A percentile compares a stretch with the other conserved stretches of the same genome.
These are phyloP conservation scores for Zalaria sp. DNA, from an alignment of 2,329 filamentous ascomycete genomes.

Conservation along the genomic window DNA sequence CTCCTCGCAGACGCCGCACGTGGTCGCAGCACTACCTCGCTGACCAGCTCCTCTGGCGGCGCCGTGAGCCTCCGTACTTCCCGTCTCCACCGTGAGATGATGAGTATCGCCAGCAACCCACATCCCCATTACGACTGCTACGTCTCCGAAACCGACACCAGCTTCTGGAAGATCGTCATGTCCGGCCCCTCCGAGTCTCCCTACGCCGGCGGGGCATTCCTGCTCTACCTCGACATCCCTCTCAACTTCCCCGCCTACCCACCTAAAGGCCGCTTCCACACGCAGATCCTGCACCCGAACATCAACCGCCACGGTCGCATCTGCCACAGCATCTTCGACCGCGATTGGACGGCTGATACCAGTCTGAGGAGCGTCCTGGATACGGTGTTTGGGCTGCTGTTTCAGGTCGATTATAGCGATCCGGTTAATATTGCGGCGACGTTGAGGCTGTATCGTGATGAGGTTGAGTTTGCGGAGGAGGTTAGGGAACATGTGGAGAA, in stretches of 20 bases:
- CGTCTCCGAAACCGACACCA: slow-evolving; percentile 23
- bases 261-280: slow-evolving; percentile 22
- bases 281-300: slow-evolving; percentile 24
- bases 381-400: slow-evolving; percentile 19
- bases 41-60: slow-evolving; percentile 2
- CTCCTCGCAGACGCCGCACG: slow-evolving; percentile 8
- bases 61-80: slow-evolving; percentile 13
- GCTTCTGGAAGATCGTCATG: slow-evolving; percentile 27
- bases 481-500: slow-evolving; percentile 14
- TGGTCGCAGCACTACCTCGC: neutral
- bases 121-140: slow-evolving; percentile 25
- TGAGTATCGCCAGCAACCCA: slow-evolving; percentile 14
- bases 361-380: slow-evolving; percentile 18
- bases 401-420: slow-evolving; percentile 18
- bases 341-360: slow-evolving; percentile 23
- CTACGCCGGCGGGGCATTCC: slow-evolving; percentile 19
- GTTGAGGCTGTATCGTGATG: slow-evolving; percentile 19
- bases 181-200: slow-evolving; percentile 17
- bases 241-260: slow-evolving; percentile 21
- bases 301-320: slow-evolving; percentile 23
- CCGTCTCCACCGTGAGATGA: slow-evolving; percentile 20
- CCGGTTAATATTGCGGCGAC: slow-evolving; percentile 19
- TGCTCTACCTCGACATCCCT: slow-evolving; percentile 22
- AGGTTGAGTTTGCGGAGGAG: slow-evolving; percentile 18
- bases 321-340: slow-evolving; percentile 20